phyloP scores from a whole-genome alignment of 2,329 filamentous ascomycete genomes.

The Penicillium palitans region DNA sequence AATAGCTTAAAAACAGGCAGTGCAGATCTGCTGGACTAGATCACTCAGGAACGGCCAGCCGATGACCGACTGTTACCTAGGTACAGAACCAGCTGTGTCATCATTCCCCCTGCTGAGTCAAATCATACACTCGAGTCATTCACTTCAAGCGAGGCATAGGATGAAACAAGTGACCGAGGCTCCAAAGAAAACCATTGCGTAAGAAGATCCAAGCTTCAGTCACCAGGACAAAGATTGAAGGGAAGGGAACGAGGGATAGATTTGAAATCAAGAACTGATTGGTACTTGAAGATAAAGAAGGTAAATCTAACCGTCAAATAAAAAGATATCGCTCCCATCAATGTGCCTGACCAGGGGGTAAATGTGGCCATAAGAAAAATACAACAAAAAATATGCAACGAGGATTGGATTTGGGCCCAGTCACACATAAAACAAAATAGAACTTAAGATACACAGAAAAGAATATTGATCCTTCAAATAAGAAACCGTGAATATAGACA shows the following conservation, averaged over 20 bases:
- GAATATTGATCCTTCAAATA: constrained; percentile 31
- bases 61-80: not conserved
- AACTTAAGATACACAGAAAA: constrained; percentile 42
- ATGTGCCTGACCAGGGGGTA: constrained; percentile 8
- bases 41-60: not conserved
- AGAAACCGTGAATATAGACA: constrained; percentile 34
- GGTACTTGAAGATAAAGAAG: constrained; percentile 7
- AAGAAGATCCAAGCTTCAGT: not conserved
- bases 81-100: constrained; percentile 3
- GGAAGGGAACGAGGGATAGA: constrained; percentile 9
- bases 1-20: not conserved
- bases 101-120: not conserved
- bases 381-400: constrained; percentile 26
- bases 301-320: constrained; percentile 12
- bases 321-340: constrained; percentile 9
- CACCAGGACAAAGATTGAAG: not conserved
- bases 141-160: not conserved
- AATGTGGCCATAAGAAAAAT: constrained; percentile 11
- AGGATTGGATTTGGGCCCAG: constrained; percentile 28
- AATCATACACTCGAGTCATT: not conserved
- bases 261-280: constrained; percentile 9
- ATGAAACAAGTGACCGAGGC: not conserved
- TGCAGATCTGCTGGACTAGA: not conserved
- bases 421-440: constrained; percentile 29
- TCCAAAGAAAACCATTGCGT: not conserved